phyloP scores from a whole-genome alignment of 805 yeast species.

The Huiozyma naganishii region DNA sequence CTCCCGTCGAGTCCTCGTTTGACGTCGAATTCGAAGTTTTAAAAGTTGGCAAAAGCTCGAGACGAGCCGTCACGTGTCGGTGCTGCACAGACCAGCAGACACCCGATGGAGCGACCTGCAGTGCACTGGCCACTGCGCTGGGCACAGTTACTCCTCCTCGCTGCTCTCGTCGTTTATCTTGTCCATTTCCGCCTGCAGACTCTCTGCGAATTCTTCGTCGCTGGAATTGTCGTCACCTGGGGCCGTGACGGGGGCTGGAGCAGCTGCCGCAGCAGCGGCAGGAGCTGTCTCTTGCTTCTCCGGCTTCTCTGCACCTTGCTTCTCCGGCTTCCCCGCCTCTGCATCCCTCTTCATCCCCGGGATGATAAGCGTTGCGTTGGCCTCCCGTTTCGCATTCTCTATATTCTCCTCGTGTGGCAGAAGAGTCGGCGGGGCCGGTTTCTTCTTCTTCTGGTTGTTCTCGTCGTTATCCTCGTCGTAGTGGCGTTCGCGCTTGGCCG shows the following conservation, averaged over 20 bases:
- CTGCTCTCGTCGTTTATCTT: conserved; percentile 22
- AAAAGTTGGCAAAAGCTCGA: neutral
- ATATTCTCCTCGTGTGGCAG: conserved; percentile 23
- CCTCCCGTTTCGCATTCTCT: conserved; percentile 25
- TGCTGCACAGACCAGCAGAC: too few species aligned
- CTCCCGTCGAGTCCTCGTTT: too few species aligned
- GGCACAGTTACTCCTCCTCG: conserved; percentile 17
- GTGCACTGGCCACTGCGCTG: too few species aligned
- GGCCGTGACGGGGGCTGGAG: neutral
- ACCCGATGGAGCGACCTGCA: too few species aligned
- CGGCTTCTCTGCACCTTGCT: neutral
- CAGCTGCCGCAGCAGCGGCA: neutral
- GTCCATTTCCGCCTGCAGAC: conserved; percentile 26
- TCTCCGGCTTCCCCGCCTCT: conserved; percentile 1
- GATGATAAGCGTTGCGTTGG: conserved; percentile 22
- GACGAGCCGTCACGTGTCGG: too few species aligned
- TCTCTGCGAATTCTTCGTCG: conserved; percentile 27
- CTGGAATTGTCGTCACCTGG: conserved; percentile 15
- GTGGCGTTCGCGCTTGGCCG: conserved; percentile 5
- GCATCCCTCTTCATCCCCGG: conserved; percentile 19
- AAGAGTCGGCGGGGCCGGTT: conserved; percentile 27
- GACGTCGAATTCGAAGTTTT: neutral
- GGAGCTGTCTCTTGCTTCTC: neutral
- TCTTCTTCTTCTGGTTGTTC: conserved; percentile 16
- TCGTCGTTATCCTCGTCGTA: conserved; percentile 2